These are phyloP conservation scores for Sugiyamaella grinbergsii DNA, from an alignment of 1,139 yeast genomes.

Conservation along the genomic window DNA sequence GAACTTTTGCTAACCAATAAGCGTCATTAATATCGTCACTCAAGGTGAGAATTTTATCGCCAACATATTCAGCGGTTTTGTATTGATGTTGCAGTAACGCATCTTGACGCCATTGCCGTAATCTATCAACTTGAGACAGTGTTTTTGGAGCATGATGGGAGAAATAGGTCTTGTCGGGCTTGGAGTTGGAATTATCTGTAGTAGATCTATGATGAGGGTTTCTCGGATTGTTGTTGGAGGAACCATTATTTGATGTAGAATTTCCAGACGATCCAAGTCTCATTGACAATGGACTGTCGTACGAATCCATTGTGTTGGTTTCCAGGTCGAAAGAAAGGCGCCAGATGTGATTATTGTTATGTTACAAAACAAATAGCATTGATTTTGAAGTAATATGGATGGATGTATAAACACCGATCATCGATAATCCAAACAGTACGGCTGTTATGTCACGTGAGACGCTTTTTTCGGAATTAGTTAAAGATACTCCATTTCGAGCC, in stretches of 20 bases:
- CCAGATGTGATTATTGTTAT: no score
- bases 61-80: constrained; percentile 85
- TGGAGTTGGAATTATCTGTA: background rate
- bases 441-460: background rate
- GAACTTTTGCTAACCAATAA: constrained; percentile 93
- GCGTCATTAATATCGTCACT: constrained; percentile 90
- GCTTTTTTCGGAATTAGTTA: background rate
- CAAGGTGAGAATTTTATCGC: constrained; percentile 82
- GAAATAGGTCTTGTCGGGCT: no score
- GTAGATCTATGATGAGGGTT: background rate
- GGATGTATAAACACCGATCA: background rate
- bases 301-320: constrained; percentile 17
- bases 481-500: no score
- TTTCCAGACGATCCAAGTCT: constrained; percentile 12
- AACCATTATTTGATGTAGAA: background rate
- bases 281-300: constrained; percentile 14
- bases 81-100: constrained; percentile 92
- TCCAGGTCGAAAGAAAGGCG: no score
- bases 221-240: background rate
- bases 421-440: constrained; percentile 8
- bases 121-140: constrained; percentile 78
- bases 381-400: no score
- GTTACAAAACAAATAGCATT: no score
- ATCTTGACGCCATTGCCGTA: constrained; percentile 91
- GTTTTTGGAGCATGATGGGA: constrained; percentile 1